Conservation (phyloP, 441 rosid genomes). For the Syzygium malaccense region DNA sequence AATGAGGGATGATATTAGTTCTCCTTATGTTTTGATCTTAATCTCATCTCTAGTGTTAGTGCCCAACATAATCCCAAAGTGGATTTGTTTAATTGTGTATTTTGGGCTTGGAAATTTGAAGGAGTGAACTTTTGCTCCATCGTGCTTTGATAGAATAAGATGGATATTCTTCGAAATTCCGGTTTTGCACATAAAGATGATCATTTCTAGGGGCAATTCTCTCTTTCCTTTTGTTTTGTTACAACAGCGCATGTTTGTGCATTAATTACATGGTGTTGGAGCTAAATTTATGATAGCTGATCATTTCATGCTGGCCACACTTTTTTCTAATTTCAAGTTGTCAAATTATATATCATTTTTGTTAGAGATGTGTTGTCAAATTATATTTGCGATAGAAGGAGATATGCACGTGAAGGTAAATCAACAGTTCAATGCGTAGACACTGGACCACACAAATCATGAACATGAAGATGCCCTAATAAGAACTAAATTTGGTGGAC, state of each 20-base stretch:
- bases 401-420: background rate
- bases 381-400: background rate
- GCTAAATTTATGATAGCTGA: background rate
- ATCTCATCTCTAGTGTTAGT: background rate
- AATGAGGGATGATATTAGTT: background rate
- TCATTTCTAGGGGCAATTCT: background rate
- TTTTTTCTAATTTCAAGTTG: background rate
- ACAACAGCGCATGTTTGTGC: background rate
- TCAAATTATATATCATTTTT: background rate
- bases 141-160: background rate
- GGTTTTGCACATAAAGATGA: background rate
- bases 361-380: no score
- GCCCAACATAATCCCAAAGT: background rate
- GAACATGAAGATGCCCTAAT: background rate
- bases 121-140: background rate
- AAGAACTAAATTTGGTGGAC: background rate
- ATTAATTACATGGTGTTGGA: background rate
- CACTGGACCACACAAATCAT: background rate
- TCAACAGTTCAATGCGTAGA: background rate
- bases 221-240: background rate
- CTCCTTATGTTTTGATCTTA: background rate
- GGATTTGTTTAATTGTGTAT: background rate
- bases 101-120: background rate
- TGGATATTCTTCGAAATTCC: background rate
- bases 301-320: background rate